Evolutionary conservation across 257 asterid species (phyloP).

Genomic region (Solanum peruvianum): DNA sequence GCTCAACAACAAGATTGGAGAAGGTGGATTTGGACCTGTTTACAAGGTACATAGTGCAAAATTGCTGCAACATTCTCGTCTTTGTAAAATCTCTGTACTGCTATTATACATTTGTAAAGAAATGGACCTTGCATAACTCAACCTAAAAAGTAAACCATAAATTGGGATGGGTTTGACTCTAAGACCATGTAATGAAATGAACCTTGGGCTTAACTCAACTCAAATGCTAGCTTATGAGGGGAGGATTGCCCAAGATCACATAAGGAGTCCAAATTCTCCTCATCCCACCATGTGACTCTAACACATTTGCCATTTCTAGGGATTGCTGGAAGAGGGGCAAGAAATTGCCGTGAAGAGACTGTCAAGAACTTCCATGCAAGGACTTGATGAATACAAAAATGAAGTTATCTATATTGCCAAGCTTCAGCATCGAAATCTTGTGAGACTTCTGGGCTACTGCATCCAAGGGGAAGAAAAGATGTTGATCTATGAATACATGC

Average conservation of each 20-base stretch:
- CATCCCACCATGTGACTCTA: too few relatives aligned
- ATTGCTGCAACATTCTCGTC: background rate
- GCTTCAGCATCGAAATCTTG: background rate
- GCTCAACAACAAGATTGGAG: background rate
- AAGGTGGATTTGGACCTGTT: slow-evolving; percentile 24
- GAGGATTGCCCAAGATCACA: too few relatives aligned
- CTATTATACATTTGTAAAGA: background rate
- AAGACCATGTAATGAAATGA: background rate
- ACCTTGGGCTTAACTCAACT: background rate
- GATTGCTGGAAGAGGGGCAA: slow-evolving; percentile 2
- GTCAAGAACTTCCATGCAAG: slow-evolving; percentile 8
- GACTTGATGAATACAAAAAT: background rate
- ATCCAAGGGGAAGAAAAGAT: background rate
- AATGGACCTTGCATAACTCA: background rate
- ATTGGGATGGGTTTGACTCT: background rate
- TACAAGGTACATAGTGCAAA: slow-evolving; percentile 9
- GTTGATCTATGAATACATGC: background rate
- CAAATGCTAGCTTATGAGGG: background rate
- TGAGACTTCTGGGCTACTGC: background rate
- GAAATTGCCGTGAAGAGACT: slow-evolving; percentile 24
- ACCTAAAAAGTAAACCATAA: background rate
- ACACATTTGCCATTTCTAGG: background rate
- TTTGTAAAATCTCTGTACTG: background rate
- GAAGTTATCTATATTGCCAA: too few relatives aligned
- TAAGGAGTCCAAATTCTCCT: too few relatives aligned